Conservation (phyloP, 2,329 filamentous ascomycete species). For the Sporothrix globosa region DNA sequence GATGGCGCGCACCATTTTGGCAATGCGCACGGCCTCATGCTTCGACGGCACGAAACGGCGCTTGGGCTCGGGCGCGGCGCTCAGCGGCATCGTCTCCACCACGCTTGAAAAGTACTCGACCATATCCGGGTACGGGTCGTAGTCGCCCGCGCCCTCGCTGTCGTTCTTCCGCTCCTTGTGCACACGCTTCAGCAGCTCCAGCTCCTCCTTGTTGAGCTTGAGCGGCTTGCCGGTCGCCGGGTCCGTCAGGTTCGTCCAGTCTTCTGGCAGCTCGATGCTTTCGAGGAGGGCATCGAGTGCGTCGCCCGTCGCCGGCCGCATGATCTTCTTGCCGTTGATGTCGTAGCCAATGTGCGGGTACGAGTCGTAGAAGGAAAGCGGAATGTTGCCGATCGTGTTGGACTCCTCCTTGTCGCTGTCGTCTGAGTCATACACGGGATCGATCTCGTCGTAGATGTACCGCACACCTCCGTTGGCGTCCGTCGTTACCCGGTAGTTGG, state of each 20-base stretch:
- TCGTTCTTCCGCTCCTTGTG: constrained; percentile 86
- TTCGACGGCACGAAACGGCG: constrained; percentile 94
- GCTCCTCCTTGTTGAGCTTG: constrained; percentile 81
- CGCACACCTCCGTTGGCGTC: constrained; percentile 90
- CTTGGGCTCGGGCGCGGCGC: constrained; percentile 93
- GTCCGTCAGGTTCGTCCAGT: constrained; percentile 95
- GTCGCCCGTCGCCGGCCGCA: constrained; percentile 91
- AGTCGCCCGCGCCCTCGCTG: constrained; percentile 83
- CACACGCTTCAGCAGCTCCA: constrained; percentile 84
- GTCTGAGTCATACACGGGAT: constrained; percentile 94
- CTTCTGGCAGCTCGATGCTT: constrained; percentile 94
- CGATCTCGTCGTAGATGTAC: constrained; percentile 91
- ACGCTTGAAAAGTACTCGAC: constrained; percentile 93
- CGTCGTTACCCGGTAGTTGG: constrained; percentile 62
- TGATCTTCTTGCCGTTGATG: constrained; percentile 97
- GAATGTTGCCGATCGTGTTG: constrained; percentile 96
- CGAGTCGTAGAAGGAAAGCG: constrained; percentile 91
- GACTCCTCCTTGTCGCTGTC: constrained; percentile 75
- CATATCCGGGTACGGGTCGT: constrained; percentile 90
- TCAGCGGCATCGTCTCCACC: constrained; percentile 91
- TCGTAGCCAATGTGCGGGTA: constrained; percentile 99
- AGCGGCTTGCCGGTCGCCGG: constrained; percentile 91
- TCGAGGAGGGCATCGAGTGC: constrained; percentile 91
- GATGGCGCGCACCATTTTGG: constrained; percentile 96
- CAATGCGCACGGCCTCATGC: constrained; percentile 92